These are phyloP conservation scores for Aureobasidium sp. DNA, from an alignment of 2,329 filamentous ascomycete species.

Conservation along the genomic window DNA sequence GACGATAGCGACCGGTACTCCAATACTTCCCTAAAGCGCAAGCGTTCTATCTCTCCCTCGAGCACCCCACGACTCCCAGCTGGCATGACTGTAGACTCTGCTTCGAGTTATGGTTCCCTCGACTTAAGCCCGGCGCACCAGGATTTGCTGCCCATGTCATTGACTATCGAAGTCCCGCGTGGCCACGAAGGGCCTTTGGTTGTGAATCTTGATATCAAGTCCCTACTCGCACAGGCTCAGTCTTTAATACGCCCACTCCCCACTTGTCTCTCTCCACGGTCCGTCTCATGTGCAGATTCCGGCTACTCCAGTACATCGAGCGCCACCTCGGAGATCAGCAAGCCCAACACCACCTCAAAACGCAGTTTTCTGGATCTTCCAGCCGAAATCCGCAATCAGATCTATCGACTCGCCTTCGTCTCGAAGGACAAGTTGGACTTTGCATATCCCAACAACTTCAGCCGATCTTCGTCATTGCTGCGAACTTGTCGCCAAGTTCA, in stretches of 20 bases:
- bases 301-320: constrained; percentile 12
- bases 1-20: constrained; percentile 27
- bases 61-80: constrained; percentile 24
- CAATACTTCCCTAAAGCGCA: constrained; percentile 25
- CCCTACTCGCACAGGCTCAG: constrained; percentile 4
- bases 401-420: constrained; percentile 41
- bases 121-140: constrained; percentile 19
- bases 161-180: constrained; percentile 41
- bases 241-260: not conserved
- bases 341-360: not conserved
- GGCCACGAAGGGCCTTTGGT: constrained; percentile 41
- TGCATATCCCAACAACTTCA: constrained; percentile 30
- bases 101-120: constrained; percentile 20
- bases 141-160: constrained; percentile 26
- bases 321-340: constrained; percentile 6
- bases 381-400: constrained; percentile 40
- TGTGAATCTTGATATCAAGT: constrained; percentile 33
- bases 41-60: constrained; percentile 23
- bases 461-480: constrained; percentile 39
- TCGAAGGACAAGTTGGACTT: constrained; percentile 31
- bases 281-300: not conserved
- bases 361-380: constrained; percentile 33
- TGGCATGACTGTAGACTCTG: constrained; percentile 28
- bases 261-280: not conserved
- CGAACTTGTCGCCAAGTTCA: constrained; percentile 40